Percentiles rank a stretch among this genome's conserved stretches.
These are phyloP conservation scores for Cinnamomum micranthum DNA, from an alignment of 164 flowering plant genomes.

Conservation along the genomic window DNA sequence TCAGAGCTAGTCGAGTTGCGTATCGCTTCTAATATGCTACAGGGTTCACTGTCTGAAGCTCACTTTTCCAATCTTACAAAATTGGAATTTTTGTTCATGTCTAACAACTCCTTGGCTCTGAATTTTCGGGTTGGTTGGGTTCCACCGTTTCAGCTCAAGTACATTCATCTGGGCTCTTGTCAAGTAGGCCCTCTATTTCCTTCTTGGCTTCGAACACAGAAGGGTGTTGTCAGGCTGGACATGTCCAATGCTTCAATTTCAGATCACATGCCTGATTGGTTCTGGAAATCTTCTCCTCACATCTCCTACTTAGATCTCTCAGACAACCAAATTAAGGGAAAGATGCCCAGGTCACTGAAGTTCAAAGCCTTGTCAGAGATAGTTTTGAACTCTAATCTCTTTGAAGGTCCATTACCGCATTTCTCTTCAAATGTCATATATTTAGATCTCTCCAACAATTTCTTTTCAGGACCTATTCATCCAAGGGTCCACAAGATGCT, in stretches of 20 bases:
- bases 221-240: neutral
- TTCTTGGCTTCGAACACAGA: slow-evolving; percentile 13
- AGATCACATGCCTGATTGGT: slow-evolving; percentile 14
- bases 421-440: neutral
- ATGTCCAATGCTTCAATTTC: slow-evolving; percentile 5
- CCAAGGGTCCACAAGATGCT: neutral
- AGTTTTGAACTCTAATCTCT: slow-evolving; percentile 3
- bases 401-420: slow-evolving; percentile 4
- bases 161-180: neutral
- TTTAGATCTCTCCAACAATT: neutral
- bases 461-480: slow-evolving; percentile 9
- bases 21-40: slow-evolving; percentile 8
- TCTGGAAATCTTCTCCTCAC: neutral
- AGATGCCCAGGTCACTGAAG: neutral
- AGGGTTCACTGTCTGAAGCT: slow-evolving; percentile 20
- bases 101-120: neutral
- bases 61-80: slow-evolving; percentile 1
- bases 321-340: slow-evolving; percentile 4
- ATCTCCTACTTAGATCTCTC: slow-evolving; percentile 2
- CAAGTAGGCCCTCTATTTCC: slow-evolving; percentile 13
- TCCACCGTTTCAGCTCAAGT: slow-evolving; percentile 9
- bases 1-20: slow-evolving; percentile 3
- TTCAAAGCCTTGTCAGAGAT: neutral
- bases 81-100: neutral
- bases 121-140: slow-evolving; percentile 5